Conservation (phyloP, 2,329 filamentous ascomycete genomes). For the Pyrenophora graminea region DNA sequence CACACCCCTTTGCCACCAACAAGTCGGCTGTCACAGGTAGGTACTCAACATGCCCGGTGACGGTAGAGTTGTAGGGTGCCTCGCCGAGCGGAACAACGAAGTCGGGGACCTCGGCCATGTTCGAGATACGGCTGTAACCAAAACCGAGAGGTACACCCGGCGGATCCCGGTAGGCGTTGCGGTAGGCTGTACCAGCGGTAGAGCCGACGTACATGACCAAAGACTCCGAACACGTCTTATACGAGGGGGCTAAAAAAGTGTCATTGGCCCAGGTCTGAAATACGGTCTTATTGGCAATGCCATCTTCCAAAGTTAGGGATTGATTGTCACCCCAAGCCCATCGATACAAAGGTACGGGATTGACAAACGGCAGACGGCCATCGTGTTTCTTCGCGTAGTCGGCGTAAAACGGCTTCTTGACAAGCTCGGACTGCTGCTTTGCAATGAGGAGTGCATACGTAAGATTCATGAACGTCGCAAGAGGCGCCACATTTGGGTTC, state of each 20-base stretch:
- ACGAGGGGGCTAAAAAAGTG: conserved; percentile 50
- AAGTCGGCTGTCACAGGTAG: conserved; percentile 64
- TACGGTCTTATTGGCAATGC: conserved; percentile 55
- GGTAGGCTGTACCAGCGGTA: conserved; percentile 46
- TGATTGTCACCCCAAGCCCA: conserved; percentile 54
- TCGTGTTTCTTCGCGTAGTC: conserved; percentile 55
- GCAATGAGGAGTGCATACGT: conserved; percentile 55
- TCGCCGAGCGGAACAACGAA: conserved; percentile 53
- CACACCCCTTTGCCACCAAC: conserved; percentile 63
- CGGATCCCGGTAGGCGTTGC: conserved; percentile 50
- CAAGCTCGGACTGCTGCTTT: conserved; percentile 52
- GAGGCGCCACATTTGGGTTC: conserved; percentile 34
- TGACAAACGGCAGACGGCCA: conserved; percentile 55
- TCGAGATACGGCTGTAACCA: conserved; percentile 52
- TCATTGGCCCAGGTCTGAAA: conserved; percentile 56
- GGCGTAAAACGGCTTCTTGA: conserved; percentile 55
- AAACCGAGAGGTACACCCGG: conserved; percentile 57
- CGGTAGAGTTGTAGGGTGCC: conserved; percentile 51
- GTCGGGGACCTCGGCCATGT: conserved; percentile 54
- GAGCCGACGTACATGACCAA: conserved; percentile 56
- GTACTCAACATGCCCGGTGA: conserved; percentile 56
- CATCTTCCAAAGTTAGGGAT: conserved; percentile 47
- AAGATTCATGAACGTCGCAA: conserved; percentile 48
- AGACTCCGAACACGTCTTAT: conserved; percentile 54
- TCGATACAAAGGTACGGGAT: conserved; percentile 54